Evolutionary conservation across 441 rosid species (phyloP), one percentile per base, ranked within the genome.

Genomic region (Dalechampia spathulata): DNA sequence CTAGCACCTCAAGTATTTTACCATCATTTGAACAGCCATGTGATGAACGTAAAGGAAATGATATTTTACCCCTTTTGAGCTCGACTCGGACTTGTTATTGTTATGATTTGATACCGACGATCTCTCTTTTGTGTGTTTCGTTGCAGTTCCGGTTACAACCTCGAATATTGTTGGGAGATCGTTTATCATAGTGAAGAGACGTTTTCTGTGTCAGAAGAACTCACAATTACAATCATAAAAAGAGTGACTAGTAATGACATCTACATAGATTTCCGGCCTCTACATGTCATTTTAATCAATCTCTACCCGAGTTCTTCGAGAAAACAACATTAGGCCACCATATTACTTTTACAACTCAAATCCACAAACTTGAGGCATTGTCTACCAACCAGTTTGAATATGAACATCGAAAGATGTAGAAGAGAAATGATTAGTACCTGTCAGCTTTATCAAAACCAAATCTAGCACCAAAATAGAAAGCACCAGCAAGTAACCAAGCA

Each of bases 401-500:
- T 22, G 51, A 28, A 43, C 8, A 30, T 30, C 34, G 34, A 30
- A 8, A 52, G 38, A 52, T 4, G 37, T 5, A 39, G 7, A 1
- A 11, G 16, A 1, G 15, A 26, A 10, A 34, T 7, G 0, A 0
- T 3, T 17, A n/a, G 3, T 54, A 75, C 80, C 83, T 78, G 68
- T 78, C 83, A 65, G 78, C 55, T 65, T 72, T 78, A 60, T 78
- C 79, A 61, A 78, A 78, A 23, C 79, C 77, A 61, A 78, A 78
- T 69, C 87, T 64, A 56, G 88, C 74, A 51, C 83, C 85, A 56
- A 79, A 82, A 75, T 75, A 82, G 69, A 82, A 82, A 26, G 88
- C 78, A 52, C 77, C 83, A 12, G 85, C 58, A 37, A 82, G 80
- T 60, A 82, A 66, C 85, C 85, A 82, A 7, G 85, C 83, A 64